Evolutionary conservation across 2,329 filamentous ascomycete genomes (phyloP), one percentile per base, ranked within the genome.

Genomic region (Apiospora phragmitis): DNA sequence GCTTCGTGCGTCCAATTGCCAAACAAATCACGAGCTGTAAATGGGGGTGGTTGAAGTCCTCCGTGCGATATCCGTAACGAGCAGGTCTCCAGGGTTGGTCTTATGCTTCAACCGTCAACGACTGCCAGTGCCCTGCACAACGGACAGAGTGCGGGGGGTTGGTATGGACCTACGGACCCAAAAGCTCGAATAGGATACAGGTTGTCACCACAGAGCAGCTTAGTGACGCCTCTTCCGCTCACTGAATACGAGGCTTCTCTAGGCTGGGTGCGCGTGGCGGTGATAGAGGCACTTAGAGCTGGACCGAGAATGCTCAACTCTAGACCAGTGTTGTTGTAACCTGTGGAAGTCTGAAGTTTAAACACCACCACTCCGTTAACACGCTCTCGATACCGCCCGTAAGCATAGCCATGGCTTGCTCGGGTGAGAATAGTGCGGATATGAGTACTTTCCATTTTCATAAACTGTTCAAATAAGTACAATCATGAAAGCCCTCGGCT

Each of bases 51-150:
- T 18, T 38, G 55, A 62, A 62, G 55, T 12, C 55, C 55, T n/a
- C 55, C 12, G 55, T 38, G 29, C 11, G 55, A n/a, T 11, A 38
- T 62, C 21, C 5, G 29, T 12, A 4, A n/a, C 8, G 32, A 14
- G 18, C 55, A 38, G 55, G n/a, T 38, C 32, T 35, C 21, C 32
- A 62, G 55, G 55, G 55, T 62, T 32, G 55, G 32, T 32, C 21
- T 3, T 12, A 21, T 62, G 18, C 55, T 62, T 62, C 55, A 62
- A 62, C 55, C 55, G 55, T 38, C 55, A 62, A 62, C 32, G 55
- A 62, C 32, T 59, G 55, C 8, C 55, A 62, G 24, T 62, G 55
- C 32, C 55, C 55, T 62, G 38, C 55, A n/a, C 55, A 62, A 62
- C 55, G 55, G 55, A 62, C 55, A 38, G 32, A 38, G 32, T 62